Percentiles rank a stretch among this genome's conserved stretches.
phyloP scores from a whole-genome alignment of 2,329 filamentous ascomycete species.

The Canariomyces notabilis region DNA sequence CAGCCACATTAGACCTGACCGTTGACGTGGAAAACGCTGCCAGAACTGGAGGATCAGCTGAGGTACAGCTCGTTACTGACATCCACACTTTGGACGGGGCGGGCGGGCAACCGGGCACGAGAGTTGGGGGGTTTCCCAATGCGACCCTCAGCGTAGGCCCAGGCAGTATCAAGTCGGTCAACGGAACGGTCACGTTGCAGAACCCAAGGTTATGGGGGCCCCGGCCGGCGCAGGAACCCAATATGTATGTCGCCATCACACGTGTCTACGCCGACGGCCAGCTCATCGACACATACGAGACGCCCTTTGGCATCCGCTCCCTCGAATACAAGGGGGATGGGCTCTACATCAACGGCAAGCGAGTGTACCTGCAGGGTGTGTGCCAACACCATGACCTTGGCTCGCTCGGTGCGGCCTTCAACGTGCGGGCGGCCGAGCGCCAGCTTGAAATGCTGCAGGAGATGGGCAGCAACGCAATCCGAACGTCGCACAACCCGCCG shows the following conservation, averaged over 20 bases:
- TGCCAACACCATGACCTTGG: conserved; percentile 50
- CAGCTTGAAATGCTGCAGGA: conserved; percentile 46
- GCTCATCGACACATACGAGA: conserved; percentile 38
- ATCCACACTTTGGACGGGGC: conserved; percentile 35
- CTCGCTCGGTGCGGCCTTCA: conserved; percentile 46
- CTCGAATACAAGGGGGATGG: conserved; percentile 39
- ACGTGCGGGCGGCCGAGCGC: conserved; percentile 42
- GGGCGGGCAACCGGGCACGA: conserved; percentile 26
- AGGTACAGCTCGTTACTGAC: conserved; percentile 37
- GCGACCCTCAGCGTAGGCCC: conserved; percentile 28
- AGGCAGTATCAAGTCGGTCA: conserved; percentile 31
- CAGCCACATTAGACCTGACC: conserved; percentile 40
- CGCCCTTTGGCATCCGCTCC: conserved; percentile 45
- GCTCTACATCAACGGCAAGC: conserved; percentile 42
- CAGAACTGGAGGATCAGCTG: conserved; percentile 26
- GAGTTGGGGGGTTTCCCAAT: conserved; percentile 33
- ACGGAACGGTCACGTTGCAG: conserved; percentile 31
- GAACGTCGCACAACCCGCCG: conserved; percentile 50
- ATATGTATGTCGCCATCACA: conserved; percentile 45
- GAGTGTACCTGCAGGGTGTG: conserved; percentile 40
- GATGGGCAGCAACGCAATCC: conserved; percentile 45
- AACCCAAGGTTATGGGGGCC: conserved; percentile 47
- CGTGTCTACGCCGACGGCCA: conserved; percentile 28
- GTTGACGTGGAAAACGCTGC: conserved; percentile 42
- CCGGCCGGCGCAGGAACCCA: conserved; percentile 39